Evolutionary conservation across 1,284 basidiomycete genomes (phyloP).

Genomic region (Golubevia pallescens): DNA sequence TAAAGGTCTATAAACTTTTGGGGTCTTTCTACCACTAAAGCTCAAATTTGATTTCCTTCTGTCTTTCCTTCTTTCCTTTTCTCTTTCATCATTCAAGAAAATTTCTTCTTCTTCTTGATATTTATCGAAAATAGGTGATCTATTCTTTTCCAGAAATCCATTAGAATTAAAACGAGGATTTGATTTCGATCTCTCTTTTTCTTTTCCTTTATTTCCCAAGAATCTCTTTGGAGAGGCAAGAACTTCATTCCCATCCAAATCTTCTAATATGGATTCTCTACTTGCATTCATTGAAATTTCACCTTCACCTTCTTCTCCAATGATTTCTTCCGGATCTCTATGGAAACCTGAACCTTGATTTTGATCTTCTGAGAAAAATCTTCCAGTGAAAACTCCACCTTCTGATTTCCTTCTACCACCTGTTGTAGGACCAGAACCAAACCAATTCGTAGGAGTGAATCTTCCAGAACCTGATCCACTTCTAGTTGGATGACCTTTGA

Average conservation of each 20-base stretch:
- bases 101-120: no score
- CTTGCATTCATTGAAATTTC: slow-evolving; percentile 16
- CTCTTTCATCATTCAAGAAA: slow-evolving; percentile 12
- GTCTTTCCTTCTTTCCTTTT: no score
- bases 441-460: slow-evolving; percentile 27
- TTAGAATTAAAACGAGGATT: no score
- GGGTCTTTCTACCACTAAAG: slow-evolving; percentile 19
- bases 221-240: not conserved
- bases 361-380: slow-evolving; percentile 1
- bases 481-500: slow-evolving; percentile 35
- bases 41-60: no score
- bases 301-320: slow-evolving; percentile 15
- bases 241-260: slow-evolving; percentile 9
- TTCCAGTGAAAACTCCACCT: no score
- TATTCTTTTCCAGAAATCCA: no score
- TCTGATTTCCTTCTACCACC: no score
- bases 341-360: not conserved
- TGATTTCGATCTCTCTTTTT: no score
- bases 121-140: no score
- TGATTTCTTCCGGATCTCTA: slow-evolving; percentile 12
- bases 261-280: slow-evolving; percentile 14
- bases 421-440: slow-evolving; percentile 4
- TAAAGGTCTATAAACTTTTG: slow-evolving; percentile 35
- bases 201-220: not conserved
- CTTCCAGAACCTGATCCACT: slow-evolving; percentile 22